These are phyloP conservation scores for Pyrenochaeta sp. DNA, from an alignment of 2,329 filamentous ascomycete species.

Conservation along the genomic window DNA sequence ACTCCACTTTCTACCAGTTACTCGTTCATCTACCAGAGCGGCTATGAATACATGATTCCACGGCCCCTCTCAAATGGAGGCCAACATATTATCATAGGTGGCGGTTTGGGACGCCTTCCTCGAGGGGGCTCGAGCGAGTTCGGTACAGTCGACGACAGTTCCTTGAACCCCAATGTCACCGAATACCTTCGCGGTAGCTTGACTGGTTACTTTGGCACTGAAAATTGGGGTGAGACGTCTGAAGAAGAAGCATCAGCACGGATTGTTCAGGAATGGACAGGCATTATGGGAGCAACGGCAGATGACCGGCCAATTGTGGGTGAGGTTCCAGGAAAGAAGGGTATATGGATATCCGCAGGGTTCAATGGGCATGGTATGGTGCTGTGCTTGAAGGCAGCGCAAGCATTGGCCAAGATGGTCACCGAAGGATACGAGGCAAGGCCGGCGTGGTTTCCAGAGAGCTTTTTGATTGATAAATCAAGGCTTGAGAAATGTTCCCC, in stretches of 20 bases:
- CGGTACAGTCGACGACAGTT: conserved; percentile 66
- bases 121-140: conserved; percentile 59
- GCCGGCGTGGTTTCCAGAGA: conserved; percentile 63
- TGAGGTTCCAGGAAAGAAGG: conserved; percentile 51
- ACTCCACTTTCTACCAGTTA: conserved; percentile 61
- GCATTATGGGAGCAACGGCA: conserved; percentile 62
- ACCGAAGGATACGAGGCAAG: conserved; percentile 30
- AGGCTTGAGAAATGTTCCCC: conserved; percentile 49
- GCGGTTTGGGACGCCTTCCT: conserved; percentile 58
- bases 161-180: conserved; percentile 61
- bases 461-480: conserved; percentile 58
- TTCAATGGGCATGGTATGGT: conserved; percentile 75
- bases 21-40: conserved; percentile 67
- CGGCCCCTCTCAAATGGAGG: conserved; percentile 51
- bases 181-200: conserved; percentile 56
- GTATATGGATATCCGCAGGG: conserved; percentile 65
- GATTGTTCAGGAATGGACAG: conserved; percentile 56
- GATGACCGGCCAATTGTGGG: conserved; percentile 61
- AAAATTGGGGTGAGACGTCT: conserved; percentile 47
- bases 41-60: conserved; percentile 74
- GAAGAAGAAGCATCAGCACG: conserved; percentile 24
- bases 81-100: conserved; percentile 69
- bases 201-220: conserved; percentile 60
- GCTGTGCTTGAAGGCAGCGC: conserved; percentile 66
- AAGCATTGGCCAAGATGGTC: conserved; percentile 66